Evolutionary conservation across 176 grass and related monocot species (phyloP).

Genomic region (Bonia amplexicaulis): DNA sequence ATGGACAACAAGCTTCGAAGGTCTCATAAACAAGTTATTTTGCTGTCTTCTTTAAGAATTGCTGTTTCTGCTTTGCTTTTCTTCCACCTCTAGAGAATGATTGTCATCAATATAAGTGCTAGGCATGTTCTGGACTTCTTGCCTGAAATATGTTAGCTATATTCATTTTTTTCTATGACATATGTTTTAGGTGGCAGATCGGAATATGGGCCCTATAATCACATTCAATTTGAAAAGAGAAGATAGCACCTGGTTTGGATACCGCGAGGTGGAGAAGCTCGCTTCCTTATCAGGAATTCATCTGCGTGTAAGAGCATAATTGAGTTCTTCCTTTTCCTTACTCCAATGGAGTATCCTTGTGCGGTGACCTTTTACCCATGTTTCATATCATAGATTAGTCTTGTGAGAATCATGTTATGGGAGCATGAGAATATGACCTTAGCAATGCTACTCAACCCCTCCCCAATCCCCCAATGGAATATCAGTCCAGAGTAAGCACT

Average conservation of each 20-base stretch:
- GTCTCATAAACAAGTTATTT: slow-evolving; percentile 17
- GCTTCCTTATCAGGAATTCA: slow-evolving; percentile 84
- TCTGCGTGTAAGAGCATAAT: slow-evolving; percentile 64
- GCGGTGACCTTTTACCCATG: background rate
- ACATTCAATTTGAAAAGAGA: slow-evolving; percentile 99
- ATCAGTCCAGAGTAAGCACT: background rate
- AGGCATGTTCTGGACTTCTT: background rate
- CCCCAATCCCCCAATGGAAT: background rate
- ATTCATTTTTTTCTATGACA: background rate
- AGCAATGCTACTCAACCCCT: background rate
- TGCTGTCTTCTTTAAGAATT: background rate
- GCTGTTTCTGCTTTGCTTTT: background rate
- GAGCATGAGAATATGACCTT: background rate
- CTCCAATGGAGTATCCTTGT: background rate
- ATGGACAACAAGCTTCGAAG: slow-evolving; percentile 56
- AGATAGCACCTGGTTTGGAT: slow-evolving; percentile 83
- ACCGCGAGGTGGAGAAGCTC: slow-evolving; percentile 80
- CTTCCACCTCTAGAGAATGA: background rate
- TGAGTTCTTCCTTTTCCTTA: background rate
- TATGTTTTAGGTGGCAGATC: slow-evolving; percentile 40
- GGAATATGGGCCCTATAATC: slow-evolving; percentile 68
- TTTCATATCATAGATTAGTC: background rate
- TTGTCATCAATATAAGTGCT: background rate
- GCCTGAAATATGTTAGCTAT: background rate
- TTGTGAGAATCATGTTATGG: background rate